Evolutionary conservation across 768 basidiomycete species (phyloP), one percentile per base, ranked within the genome.

Genomic region (Boletus rubescentipes): DNA sequence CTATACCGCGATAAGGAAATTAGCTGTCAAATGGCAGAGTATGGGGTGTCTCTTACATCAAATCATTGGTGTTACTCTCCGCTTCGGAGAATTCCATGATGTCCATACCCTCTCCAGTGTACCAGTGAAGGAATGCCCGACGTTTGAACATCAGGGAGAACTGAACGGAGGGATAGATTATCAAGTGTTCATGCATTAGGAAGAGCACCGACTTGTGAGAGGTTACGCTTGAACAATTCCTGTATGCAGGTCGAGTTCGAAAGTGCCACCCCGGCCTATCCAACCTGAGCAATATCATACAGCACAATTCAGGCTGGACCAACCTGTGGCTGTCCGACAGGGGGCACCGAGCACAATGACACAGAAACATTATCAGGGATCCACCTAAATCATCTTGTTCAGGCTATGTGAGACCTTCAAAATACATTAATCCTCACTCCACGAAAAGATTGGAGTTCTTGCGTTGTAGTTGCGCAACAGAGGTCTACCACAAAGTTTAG

Each of bases 61-160:
- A 69, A 73, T 93, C 92, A 3, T 77, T 79, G 3, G 81, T 75
- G 67, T 93, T 92, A 65, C 87, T 92, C 73, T 93, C 91, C 0
- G 92, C 91, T 69, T 93, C 91, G 0, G 87, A 80, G 70, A 93
- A 92, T 71, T 93, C 82, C 80, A 78, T 73, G 16, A 80, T 67
- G 66, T 94, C 93, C 93, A 95, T 94, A 39, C 93, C 93, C 69
- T 95, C 93, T 12, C 84, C 88, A 9, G 85, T 89, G 68, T 93
- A 94, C 90, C 91, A 93, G 67, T 94, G 91, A 53, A 95, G 71
- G 79, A 91, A 96, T 6, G 93, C 93, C 41, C 79, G 77, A 30
- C 92, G 82, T 67, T 87, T 90, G 73, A 82, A 94, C 90, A 95
- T 93, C 5, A 78, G 72, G 0, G 81, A 57, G 70, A 92, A 94